phyloP scores from a whole-genome alignment of 2,329 filamentous ascomycete species.

The Penicillium rolfsii region DNA sequence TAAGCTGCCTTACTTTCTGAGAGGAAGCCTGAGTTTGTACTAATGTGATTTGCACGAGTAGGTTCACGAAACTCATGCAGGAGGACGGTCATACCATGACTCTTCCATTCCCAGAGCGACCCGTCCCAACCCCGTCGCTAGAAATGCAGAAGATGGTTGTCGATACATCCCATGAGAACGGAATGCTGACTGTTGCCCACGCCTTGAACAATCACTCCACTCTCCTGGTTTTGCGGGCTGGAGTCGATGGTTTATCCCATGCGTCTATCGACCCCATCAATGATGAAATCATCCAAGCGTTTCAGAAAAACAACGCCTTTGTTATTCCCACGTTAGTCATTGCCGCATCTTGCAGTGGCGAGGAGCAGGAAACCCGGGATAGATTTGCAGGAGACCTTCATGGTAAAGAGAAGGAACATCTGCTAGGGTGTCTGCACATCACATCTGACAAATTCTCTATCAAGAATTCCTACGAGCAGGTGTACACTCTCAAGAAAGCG shows the following conservation, averaged over 20 bases:
- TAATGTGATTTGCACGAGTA: neutral
- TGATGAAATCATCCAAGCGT: constrained; percentile 16
- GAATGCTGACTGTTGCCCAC: constrained; percentile 15
- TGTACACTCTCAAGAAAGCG: constrained; percentile 14
- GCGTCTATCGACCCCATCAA: constrained; percentile 16
- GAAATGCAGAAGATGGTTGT: constrained; percentile 18
- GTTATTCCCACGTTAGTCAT: constrained; percentile 12
- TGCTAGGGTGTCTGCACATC: constrained; percentile 12
- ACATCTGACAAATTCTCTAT: constrained; percentile 12
- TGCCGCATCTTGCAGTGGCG: constrained; percentile 13
- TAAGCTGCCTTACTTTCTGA: neutral
- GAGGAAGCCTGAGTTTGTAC: neutral
- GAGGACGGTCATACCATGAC: constrained; percentile 15
- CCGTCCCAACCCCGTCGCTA: constrained; percentile 15
- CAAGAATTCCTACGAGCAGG: constrained; percentile 13
- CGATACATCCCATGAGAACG: constrained; percentile 12
- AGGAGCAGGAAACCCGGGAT: constrained; percentile 17
- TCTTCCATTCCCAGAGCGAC: constrained; percentile 13
- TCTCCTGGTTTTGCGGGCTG: constrained; percentile 12
- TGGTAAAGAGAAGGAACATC: constrained; percentile 11
- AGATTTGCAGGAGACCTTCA: constrained; percentile 8
- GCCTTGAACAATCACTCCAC: constrained; percentile 15
- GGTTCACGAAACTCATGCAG: constrained; percentile 18
- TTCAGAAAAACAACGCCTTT: constrained; percentile 18
- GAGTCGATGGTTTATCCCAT: constrained; percentile 14